Evolutionary conservation across 2,329 filamentous ascomycete species (phyloP).

Genomic region (Penicillium sp.): DNA sequence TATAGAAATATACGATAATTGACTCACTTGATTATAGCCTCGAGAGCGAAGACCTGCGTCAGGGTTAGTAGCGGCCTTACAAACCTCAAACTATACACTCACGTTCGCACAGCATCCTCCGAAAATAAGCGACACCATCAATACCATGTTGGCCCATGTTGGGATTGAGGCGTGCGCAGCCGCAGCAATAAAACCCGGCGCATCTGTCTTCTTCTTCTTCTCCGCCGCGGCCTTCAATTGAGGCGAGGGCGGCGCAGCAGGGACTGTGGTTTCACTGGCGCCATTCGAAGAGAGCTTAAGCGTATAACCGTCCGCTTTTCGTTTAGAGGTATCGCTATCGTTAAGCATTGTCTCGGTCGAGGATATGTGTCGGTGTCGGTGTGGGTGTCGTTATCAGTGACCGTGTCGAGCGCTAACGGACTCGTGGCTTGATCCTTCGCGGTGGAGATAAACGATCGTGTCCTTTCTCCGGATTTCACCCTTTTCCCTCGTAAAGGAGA

Average conservation of each 20-base stretch:
- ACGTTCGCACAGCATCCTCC: constrained; percentile 95
- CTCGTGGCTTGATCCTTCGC: background rate
- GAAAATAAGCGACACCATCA: constrained; percentile 83
- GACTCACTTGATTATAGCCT: constrained; percentile 87
- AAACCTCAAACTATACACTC: constrained; percentile 35
- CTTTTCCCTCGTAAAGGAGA: background rate
- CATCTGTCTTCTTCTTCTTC: background rate
- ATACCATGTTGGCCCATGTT: constrained; percentile 60
- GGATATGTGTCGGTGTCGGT: too few relatives aligned
- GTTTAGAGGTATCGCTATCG: constrained; percentile 11
- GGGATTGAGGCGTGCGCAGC: constrained; percentile 46
- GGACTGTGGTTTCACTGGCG: background rate
- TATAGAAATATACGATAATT: background rate
- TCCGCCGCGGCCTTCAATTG: background rate
- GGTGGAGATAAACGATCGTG: background rate
- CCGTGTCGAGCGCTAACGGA: background rate
- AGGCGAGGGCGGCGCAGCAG: background rate
- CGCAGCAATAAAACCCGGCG: constrained; percentile 24
- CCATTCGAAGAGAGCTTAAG: background rate
- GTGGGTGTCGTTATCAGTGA: too few relatives aligned
- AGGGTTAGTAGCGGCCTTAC: constrained; percentile 20
- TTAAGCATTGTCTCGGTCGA: constrained; percentile 14
- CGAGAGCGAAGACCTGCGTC: constrained; percentile 82
- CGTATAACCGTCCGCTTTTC: constrained; percentile 5
- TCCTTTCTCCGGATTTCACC: background rate